A percentile compares a stretch with the other conserved stretches of the same genome.
These are phyloP conservation scores for Pilatotrama ljubarskyi DNA, from an alignment of 768 basidiomycete genomes.

Conservation along the genomic window DNA sequence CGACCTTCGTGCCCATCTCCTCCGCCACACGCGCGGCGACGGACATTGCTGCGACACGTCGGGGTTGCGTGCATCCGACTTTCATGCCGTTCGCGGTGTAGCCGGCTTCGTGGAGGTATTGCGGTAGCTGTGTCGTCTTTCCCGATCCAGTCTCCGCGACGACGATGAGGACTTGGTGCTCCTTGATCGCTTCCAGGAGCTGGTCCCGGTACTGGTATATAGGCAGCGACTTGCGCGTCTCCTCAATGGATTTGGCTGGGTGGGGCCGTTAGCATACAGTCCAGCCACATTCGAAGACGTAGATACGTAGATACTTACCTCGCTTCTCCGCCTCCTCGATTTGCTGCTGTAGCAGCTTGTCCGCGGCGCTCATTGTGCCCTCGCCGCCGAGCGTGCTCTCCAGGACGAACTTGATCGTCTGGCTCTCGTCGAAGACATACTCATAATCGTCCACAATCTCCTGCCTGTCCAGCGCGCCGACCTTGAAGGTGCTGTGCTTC, in stretches of 20 bases:
- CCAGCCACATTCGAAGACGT: not conserved
- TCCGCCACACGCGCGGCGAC: conserved; percentile 99
- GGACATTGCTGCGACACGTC: conserved; percentile 98
- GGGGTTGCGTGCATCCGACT: conserved; percentile 95
- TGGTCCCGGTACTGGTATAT: conserved; percentile 89
- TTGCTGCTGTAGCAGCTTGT: conserved; percentile 80
- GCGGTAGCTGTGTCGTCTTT: conserved; percentile 97
- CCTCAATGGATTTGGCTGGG: conserved; percentile 84
- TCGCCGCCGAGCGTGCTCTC: conserved; percentile 69
- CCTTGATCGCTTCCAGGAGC: conserved; percentile 83
- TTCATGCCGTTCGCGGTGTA: conserved; percentile 87
- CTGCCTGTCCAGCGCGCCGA: conserved; percentile 88
- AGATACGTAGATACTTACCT: conserved; percentile 48
- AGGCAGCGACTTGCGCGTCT: conserved; percentile 90
- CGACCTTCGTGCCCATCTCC: conserved; percentile 96
- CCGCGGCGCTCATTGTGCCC: conserved; percentile 75
- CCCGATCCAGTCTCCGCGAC: conserved; percentile 99
- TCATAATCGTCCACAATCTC: conserved; percentile 87
- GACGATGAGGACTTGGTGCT: conserved; percentile 95
- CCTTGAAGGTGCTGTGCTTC: conserved; percentile 83
- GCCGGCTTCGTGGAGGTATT: conserved; percentile 97
- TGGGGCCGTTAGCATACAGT: conserved; percentile 1
- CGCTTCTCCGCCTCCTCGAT: conserved; percentile 91
- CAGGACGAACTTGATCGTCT: conserved; percentile 95
- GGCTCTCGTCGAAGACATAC: conserved; percentile 97